Conservation (phyloP, 371 early-diverging fungal species). For the Apophysomyces elegans region DNA sequence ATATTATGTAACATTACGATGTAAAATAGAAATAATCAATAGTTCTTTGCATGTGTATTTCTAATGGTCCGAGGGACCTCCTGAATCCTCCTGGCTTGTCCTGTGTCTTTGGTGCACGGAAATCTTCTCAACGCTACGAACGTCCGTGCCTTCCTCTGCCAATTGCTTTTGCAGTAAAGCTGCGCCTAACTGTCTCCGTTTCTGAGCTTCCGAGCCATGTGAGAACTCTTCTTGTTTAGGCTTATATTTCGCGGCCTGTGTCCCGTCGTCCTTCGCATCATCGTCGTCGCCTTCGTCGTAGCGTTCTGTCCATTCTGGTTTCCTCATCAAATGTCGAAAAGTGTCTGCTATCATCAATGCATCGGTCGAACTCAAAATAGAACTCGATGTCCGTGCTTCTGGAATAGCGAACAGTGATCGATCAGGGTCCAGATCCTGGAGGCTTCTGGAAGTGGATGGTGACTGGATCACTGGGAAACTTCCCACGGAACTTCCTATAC, state of each 20-base stretch:
- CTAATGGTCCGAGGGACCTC: not conserved
- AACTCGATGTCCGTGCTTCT: slow-evolving; percentile 44
- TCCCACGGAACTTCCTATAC: not conserved
- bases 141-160: slow-evolving; percentile 36
- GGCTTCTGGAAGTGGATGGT: not conserved
- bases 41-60: not conserved
- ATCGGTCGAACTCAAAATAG: slow-evolving; percentile 51
- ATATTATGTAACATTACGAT: no score
- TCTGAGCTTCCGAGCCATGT: slow-evolving; percentile 1
- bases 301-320: slow-evolving; percentile 55
- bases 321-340: slow-evolving; percentile 55
- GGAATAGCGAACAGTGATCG: slow-evolving; percentile 1
- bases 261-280: slow-evolving; percentile 14
- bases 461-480: slow-evolving; percentile 2
- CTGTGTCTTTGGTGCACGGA: slow-evolving; percentile 3
- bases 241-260: not conserved
- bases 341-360: slow-evolving; percentile 58
- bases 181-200: slow-evolving; percentile 24
- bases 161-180: slow-evolving; percentile 31
- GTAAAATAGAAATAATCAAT: no score
- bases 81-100: not conserved
- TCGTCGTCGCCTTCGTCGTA: slow-evolving; percentile 30
- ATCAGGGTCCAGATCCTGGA: not conserved
- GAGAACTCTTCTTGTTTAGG: not conserved
- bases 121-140: slow-evolving; percentile 28